Conservation (phyloP, 1,284 basidiomycete species). For the Pulchroboletus neoregius region DNA sequence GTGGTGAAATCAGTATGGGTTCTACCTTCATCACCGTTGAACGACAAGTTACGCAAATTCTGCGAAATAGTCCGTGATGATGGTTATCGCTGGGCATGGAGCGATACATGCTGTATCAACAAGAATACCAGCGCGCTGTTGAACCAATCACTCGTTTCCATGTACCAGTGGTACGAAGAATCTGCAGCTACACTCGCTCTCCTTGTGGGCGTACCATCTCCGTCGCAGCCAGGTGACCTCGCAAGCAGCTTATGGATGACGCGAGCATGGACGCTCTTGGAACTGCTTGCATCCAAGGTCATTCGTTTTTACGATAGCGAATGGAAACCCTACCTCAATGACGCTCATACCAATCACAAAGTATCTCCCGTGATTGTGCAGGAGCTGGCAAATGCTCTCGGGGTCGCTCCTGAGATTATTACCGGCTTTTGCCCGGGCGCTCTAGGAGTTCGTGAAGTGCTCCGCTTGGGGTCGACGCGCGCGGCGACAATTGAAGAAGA, state of each 20-base stretch:
- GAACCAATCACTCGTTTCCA: slow-evolving; percentile 5
- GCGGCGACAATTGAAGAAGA: slow-evolving; percentile 9
- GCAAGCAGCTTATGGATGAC: slow-evolving; percentile 12
- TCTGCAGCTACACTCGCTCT: slow-evolving; percentile 7
- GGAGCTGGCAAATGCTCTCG: slow-evolving; percentile 6
- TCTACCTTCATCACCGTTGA: slow-evolving; percentile 3
- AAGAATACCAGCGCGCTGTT: slow-evolving; percentile 2
- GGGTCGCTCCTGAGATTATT: slow-evolving; percentile 6
- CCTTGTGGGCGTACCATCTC: slow-evolving; percentile 1
- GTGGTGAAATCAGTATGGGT: slow-evolving; percentile 10
- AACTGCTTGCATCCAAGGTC: slow-evolving; percentile 7
- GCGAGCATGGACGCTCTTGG: slow-evolving; percentile 13
- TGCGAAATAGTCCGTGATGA: slow-evolving; percentile 10
- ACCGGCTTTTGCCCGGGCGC: slow-evolving; percentile 3
- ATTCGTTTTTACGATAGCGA: slow-evolving; percentile 13
- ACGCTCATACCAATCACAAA: slow-evolving; percentile 11
- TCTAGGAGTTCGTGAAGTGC: slow-evolving; percentile 4
- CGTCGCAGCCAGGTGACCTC: slow-evolving; percentile 5
- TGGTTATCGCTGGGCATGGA: slow-evolving; percentile 14
- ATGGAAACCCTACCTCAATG: slow-evolving; percentile 10
- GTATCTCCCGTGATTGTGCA: slow-evolving; percentile 9
- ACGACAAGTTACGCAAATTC: slow-evolving; percentile 15
- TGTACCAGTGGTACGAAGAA: slow-evolving; percentile 13
- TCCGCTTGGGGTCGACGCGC: slow-evolving; percentile 9
- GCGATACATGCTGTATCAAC: slow-evolving; percentile 10